Evolutionary conservation across 164 flowering plant genomes (phyloP).

Genomic region (Chimonanthus salicifolius): DNA sequence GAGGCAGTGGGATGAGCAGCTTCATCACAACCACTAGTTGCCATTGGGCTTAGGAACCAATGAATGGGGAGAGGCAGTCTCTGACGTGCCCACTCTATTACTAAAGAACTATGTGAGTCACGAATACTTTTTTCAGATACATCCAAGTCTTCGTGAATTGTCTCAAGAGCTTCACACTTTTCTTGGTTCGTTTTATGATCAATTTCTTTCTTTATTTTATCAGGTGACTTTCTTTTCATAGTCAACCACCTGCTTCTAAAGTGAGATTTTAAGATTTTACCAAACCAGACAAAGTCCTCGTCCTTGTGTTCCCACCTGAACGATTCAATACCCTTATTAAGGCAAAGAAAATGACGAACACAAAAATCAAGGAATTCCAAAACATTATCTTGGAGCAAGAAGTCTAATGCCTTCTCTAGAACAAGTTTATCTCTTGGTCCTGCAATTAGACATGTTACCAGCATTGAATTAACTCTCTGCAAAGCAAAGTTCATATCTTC

Average conservation of each 20-base stretch:
- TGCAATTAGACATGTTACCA: conserved; percentile 38
- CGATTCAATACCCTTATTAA: conserved; percentile 18
- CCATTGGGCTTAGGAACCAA: conserved; percentile 88
- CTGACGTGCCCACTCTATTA: conserved; percentile 76
- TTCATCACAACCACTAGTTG: conserved; percentile 30
- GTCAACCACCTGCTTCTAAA: conserved; percentile 65
- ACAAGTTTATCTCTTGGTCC: conserved; percentile 58
- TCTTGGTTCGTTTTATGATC: conserved; percentile 11
- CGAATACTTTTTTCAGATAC: conserved; percentile 15
- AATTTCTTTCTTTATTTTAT: conserved; percentile 10
- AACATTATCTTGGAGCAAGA: conserved; percentile 49
- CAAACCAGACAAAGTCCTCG: conserved; percentile 47
- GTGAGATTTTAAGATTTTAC: conserved; percentile 49
- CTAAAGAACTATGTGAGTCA: conserved; percentile 25
- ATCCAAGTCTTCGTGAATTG: conserved; percentile 70
- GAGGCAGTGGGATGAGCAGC: conserved; percentile 15
- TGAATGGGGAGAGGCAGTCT: conserved; percentile 85
- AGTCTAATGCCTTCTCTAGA: conserved; percentile 48
- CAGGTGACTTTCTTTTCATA: conserved; percentile 21
- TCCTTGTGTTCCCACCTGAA: conserved; percentile 45
- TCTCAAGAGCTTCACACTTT: conserved; percentile 39
- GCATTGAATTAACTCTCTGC: conserved; percentile 37
- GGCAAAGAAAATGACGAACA: conserved; percentile 26
- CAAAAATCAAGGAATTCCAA: conserved; percentile 44
- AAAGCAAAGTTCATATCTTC: conserved; percentile 28